Base-by-base conservation (phyloP, 208 protist species). In the Leishmania guyanensis region DNA sequence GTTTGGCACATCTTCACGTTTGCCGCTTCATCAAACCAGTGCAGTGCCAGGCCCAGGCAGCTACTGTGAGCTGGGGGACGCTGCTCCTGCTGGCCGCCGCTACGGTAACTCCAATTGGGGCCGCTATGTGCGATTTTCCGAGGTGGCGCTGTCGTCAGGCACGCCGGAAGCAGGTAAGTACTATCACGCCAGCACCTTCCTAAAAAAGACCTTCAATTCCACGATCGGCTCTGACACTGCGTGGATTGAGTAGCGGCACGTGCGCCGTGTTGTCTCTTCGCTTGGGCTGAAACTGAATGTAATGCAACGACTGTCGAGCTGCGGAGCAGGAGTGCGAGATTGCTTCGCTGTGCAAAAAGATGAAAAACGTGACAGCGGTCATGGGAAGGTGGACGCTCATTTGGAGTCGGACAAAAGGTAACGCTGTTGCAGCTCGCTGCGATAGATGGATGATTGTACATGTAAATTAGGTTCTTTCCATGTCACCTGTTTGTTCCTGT, bases 181-280 rank as follows among this genome's bases (percentile, higher is more conserved):
- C 81, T 89, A 91, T 77, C 85, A 92, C 75, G 81, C 89, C 46
- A 92, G 88, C 66, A 96, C 92, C 5, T 89, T 96, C 65, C 72
- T 95, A n/a, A 95, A 86, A n/a, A 96, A 95, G 62, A 90, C 92
- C 4, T 89, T 93, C 88, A 97, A 97, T 73, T 77, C 83, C 50
- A 97, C 94, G 17, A 92, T 96, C 79, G 90, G 88, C 8, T 90
- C 82, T 26, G 86, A 92, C 43, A 90, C 89, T 8, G 90, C 83
- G 53, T 92, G 87, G 88, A 88, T 83, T 58, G 80, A 83, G 33
- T 85, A 78, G 74, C 29, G n/a, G 36, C 16, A 3, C 48, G 39
- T 51, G 14, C 56, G 16, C 10, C 20, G 14, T 51, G 60, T 51
- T 26, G 54, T 54, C 54, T 72, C 77, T 54, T 54, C 36, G 29